Conservation (phyloP, 768 basidiomycete genomes). For the Panus rudis region DNA sequence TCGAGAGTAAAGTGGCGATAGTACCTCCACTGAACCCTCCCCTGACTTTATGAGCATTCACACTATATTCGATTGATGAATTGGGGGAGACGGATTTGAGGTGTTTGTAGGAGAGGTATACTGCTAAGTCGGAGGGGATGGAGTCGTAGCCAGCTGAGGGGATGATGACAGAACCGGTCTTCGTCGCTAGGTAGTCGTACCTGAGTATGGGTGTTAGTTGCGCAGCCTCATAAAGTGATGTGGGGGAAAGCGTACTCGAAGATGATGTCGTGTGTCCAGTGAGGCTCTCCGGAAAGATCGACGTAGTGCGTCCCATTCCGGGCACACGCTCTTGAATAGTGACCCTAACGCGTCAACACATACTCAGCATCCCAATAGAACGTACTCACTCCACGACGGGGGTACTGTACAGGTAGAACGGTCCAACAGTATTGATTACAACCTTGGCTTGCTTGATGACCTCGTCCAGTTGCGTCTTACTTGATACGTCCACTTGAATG, state of each 20-base stretch:
- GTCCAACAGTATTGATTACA: conserved; percentile 73
- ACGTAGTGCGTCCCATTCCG: conserved; percentile 74
- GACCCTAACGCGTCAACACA: no score
- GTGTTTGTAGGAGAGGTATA: conserved; percentile 62
- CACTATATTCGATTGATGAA: no score
- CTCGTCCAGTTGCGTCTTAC: conserved; percentile 43
- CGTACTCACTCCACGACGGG: conserved; percentile 55
- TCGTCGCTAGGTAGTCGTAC: conserved; percentile 64
- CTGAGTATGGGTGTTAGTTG: conserved; percentile 30
- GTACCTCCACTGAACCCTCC: no score
- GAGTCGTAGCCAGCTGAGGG: conserved; percentile 77
- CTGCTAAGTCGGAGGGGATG: conserved; percentile 64
- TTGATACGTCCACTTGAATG: conserved; percentile 55
- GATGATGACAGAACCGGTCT: conserved; percentile 68
- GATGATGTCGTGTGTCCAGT: conserved; percentile 62
- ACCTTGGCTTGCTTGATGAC: conserved; percentile 54
- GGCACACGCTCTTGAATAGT: conserved; percentile 70
- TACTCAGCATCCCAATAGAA: background rate
- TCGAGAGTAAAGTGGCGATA: no score
- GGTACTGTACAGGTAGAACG: conserved; percentile 67
- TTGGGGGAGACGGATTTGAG: conserved; percentile 46
- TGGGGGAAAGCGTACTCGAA: no score
- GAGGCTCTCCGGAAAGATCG: conserved; percentile 72
- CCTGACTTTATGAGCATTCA: no score
- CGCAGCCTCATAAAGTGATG: background rate